phyloP scores from a whole-genome alignment of 805 yeast species.

The Wickerhamiella musiphila region DNA sequence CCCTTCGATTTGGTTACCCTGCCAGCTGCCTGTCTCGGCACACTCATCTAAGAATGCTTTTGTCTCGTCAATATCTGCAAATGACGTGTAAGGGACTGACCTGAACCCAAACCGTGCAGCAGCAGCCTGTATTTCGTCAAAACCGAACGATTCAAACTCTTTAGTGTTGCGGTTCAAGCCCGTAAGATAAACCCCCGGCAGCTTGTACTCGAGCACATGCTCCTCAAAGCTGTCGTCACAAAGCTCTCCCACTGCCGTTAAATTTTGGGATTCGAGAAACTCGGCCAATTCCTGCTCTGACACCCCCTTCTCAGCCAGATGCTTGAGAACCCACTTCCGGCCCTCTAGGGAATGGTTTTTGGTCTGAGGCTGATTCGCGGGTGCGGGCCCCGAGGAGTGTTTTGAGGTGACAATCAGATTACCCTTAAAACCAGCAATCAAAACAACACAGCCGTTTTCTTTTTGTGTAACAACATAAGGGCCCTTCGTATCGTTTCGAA shows the following conservation, averaged over 20 bases:
- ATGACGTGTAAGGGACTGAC: conserved; percentile 31
- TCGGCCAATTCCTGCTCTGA: conserved; percentile 36
- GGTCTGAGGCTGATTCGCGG: conserved; percentile 5
- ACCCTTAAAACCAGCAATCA: conserved; percentile 66
- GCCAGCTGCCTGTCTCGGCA: conserved; percentile 50
- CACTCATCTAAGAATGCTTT: conserved; percentile 36
- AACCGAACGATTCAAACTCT: conserved; percentile 45
- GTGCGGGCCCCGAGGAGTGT: conserved; percentile 60
- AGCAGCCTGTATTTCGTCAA: conserved; percentile 41
- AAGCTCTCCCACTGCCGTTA: conserved; percentile 81
- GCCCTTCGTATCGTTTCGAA: conserved; percentile 38
- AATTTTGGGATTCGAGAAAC: conserved; percentile 30
- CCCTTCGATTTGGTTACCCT: conserved; percentile 71
- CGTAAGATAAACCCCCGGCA: conserved; percentile 74
- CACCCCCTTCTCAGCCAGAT: conserved; percentile 28
- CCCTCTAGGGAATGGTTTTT: conserved; percentile 69
- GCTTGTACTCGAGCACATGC: conserved; percentile 68
- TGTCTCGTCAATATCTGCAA: conserved; percentile 27
- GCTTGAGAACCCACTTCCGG: conserved; percentile 35
- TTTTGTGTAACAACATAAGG: conserved; percentile 72
- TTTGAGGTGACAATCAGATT: conserved; percentile 76
- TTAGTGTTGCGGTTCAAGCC: conserved; percentile 64
- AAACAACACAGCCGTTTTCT: conserved; percentile 86
- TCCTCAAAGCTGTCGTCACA: conserved; percentile 93
- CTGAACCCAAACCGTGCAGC: conserved; percentile 53